phyloP scores from a whole-genome alignment of 768 basidiomycete genomes.

The Boletus pseudopeckii region DNA sequence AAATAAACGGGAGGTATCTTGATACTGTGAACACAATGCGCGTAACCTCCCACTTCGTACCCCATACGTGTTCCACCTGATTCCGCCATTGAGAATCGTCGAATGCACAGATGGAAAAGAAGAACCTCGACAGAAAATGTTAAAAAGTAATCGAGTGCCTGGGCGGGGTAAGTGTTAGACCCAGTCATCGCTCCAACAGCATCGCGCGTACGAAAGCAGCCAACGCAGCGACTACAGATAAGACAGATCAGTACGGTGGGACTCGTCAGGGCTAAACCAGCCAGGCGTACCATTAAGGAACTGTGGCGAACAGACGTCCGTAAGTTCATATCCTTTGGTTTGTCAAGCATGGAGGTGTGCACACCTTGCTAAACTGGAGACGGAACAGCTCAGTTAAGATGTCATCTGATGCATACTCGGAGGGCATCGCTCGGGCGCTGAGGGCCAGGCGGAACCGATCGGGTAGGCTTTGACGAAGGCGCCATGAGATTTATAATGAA shows the following conservation, averaged over 20 bases:
- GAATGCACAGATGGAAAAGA: background rate
- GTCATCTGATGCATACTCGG: background rate
- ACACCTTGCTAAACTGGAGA: slow-evolving; percentile 23
- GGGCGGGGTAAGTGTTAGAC: background rate
- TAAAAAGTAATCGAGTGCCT: slow-evolving; percentile 24
- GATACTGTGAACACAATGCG: slow-evolving; percentile 25
- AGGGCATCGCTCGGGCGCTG: slow-evolving; percentile 4
- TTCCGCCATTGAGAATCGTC: background rate
- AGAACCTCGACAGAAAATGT: slow-evolving; percentile 23
- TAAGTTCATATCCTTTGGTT: background rate
- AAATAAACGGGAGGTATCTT: slow-evolving; percentile 27
- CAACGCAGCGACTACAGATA: slow-evolving; percentile 17
- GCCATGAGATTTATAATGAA: slow-evolving; percentile 2
- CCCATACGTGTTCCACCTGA: slow-evolving; percentile 26
- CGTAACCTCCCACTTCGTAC: slow-evolving; percentile 21
- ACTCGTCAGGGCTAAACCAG: background rate
- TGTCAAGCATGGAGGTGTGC: background rate
- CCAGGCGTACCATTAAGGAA: slow-evolving; percentile 17
- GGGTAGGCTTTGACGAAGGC: no score
- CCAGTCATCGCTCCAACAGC: background rate
- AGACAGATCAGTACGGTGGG: background rate
- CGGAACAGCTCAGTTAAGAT: slow-evolving; percentile 10
- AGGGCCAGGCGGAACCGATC: background rate
- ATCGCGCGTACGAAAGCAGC: slow-evolving; percentile 13
- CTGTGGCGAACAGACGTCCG: background rate